These are phyloP conservation scores for Gentiana macrophylla DNA, from an alignment of 257 asterid species.

Conservation along the genomic window DNA sequence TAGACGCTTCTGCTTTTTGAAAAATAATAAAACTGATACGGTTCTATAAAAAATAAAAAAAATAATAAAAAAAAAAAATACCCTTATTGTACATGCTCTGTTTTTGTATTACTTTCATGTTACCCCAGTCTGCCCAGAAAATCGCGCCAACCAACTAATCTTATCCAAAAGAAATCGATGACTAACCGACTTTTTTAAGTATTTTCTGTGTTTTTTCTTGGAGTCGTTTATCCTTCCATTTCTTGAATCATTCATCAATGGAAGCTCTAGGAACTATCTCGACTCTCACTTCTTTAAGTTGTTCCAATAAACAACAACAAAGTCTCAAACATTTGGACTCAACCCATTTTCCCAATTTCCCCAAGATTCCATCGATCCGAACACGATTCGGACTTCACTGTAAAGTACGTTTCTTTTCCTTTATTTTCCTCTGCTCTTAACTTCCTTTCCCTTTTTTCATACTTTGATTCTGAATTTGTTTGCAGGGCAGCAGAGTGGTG, in stretches of 20 bases:
- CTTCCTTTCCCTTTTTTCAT: not conserved
- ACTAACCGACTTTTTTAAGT: too few relatives aligned
- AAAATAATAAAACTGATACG: too few relatives aligned
- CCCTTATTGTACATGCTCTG: too few relatives aligned
- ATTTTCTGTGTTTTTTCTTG: too few relatives aligned
- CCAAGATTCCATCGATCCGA: constrained; percentile 20
- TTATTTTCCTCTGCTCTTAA: constrained; percentile 3
- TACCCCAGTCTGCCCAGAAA: too few relatives aligned
- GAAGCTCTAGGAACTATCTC: constrained; percentile 38
- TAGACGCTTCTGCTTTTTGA: too few relatives aligned
- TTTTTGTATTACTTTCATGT: too few relatives aligned
- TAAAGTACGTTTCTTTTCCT: constrained; percentile 20
- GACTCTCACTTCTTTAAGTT: constrained; percentile 28
- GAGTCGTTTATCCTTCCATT: too few relatives aligned
- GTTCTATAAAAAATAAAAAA: too few relatives aligned
- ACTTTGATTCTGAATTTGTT: constrained; percentile 6
- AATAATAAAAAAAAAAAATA: too few relatives aligned
- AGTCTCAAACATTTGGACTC: constrained; percentile 25
- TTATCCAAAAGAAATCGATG: too few relatives aligned
- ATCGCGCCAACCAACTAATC: too few relatives aligned
- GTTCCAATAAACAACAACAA: constrained; percentile 21
- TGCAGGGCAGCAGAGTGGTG: constrained; percentile 33
- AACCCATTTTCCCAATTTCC: constrained; percentile 16
- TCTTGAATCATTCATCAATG: constrained; percentile 21
- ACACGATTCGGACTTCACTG: constrained; percentile 17